phyloP scores from a whole-genome alignment of 441 rosid species.

The Syzygium syzygioides region DNA sequence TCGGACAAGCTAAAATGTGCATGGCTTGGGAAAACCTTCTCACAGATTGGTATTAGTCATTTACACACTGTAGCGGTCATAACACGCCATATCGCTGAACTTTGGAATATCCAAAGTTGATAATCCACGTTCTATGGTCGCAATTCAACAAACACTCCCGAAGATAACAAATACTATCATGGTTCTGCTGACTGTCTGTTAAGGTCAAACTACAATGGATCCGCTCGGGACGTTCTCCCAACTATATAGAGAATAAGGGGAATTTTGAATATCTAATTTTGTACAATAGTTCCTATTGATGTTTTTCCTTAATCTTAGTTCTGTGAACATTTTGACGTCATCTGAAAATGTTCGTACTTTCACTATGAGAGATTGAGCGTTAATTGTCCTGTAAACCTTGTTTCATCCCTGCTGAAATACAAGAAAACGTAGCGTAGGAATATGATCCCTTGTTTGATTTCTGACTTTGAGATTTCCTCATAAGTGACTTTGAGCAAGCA shows the following conservation, averaged over 20 bases:
- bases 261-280: no score
- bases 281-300: no score
- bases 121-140: background rate
- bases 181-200: no score
- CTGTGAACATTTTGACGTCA: background rate
- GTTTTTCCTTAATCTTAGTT: no score
- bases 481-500: background rate
- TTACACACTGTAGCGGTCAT: background rate
- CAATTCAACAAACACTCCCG: background rate
- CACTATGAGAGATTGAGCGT: background rate
- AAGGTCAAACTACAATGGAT: no score
- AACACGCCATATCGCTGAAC: no score
- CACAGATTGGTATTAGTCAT: background rate
- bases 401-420: background rate
- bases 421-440: background rate
- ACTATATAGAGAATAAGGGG: no score
- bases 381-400: background rate
- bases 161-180: background rate
- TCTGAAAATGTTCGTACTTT: background rate
- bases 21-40: background rate
- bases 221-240: no score
- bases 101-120: background rate
- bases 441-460: background rate
- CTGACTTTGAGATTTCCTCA: background rate
- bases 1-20: background rate